These are phyloP conservation scores for Calonectria leucothoes DNA, from an alignment of 2,329 filamentous ascomycete genomes.

Conservation along the genomic window DNA sequence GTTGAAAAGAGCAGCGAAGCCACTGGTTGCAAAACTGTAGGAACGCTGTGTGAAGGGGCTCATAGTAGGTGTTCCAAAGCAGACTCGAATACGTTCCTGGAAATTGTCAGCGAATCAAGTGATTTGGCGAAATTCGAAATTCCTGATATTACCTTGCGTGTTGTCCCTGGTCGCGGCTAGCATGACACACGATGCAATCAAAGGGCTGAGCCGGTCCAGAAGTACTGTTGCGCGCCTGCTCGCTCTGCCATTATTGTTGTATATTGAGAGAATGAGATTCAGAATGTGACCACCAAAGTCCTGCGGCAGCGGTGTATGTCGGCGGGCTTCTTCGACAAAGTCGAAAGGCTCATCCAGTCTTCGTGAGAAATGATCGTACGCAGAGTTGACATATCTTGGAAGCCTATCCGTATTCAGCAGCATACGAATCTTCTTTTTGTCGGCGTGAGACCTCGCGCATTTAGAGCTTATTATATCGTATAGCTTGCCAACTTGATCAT, in stretches of 20 bases:
- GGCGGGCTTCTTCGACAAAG: conserved; percentile 10
- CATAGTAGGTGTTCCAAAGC: background rate
- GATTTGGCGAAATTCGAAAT: background rate
- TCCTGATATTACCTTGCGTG: background rate
- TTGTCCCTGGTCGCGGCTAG: background rate
- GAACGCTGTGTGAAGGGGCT: background rate
- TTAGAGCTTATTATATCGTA: background rate
- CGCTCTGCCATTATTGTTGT: background rate
- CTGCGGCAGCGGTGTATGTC: background rate
- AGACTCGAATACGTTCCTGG: background rate
- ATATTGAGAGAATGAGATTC: conserved; percentile 18
- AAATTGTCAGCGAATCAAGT: background rate
- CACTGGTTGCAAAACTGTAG: conserved; percentile 13
- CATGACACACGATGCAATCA: conserved; percentile 4
- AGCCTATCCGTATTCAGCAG: conserved; percentile 9
- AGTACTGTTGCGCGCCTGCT: background rate
- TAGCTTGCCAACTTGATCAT: conserved; percentile 14
- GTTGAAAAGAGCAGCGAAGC: conserved; percentile 14
- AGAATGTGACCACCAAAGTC: conserved; percentile 13
- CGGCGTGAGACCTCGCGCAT: conserved; percentile 2
- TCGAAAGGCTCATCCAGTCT: conserved; percentile 3
- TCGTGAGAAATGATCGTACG: conserved; percentile 12
- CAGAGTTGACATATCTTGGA: conserved; percentile 7
- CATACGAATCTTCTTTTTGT: conserved; percentile 18
- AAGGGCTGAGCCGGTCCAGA: background rate